phyloP scores from a whole-genome alignment of 208 protist genomes.

The Blastocrithidia nonstop region DNA sequence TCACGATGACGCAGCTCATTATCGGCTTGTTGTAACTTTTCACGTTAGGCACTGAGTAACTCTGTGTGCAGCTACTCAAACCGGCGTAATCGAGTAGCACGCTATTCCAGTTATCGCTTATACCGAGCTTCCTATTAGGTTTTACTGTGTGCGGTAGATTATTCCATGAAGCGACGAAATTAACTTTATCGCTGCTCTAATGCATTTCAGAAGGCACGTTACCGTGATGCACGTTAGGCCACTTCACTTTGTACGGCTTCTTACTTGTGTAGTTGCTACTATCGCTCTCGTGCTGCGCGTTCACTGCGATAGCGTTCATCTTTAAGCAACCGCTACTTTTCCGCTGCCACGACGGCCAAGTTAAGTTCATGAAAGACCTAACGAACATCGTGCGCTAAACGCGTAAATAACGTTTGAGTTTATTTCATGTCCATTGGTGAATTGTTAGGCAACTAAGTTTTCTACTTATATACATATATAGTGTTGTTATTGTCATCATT shows the following conservation, averaged over 20 bases:
- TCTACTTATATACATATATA: no score
- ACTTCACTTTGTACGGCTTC: constrained; percentile 54
- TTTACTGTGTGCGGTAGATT: constrained; percentile 40
- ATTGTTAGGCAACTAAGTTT: no score
- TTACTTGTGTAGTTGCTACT: constrained; percentile 39
- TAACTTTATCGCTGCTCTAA: constrained; percentile 55
- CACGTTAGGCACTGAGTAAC: no score
- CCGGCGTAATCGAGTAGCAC: constrained; percentile 36
- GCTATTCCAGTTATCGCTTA: constrained; percentile 66
- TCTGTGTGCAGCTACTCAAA: no score
- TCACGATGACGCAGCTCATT: constrained; percentile 43
- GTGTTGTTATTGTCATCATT: no score
- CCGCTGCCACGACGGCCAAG: constrained; percentile 75
- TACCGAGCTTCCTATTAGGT: constrained; percentile 67
- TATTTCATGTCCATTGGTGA: no score
- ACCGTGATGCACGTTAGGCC: constrained; percentile 54
- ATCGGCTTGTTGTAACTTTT: no score
- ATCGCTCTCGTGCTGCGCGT: constrained; percentile 50
- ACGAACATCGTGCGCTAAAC: constrained; percentile 76
- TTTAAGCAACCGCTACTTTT: constrained; percentile 83
- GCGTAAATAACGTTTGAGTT: constrained; percentile 48
- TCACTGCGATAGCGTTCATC: constrained; percentile 83
- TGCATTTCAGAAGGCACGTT: constrained; percentile 53
- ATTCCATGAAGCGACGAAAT: constrained; percentile 28
- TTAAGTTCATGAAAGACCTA: constrained; percentile 86